These are phyloP conservation scores for Entomortierella parvispora DNA, from an alignment of 192 early-diverging fungal genomes.

Conservation along the genomic window DNA sequence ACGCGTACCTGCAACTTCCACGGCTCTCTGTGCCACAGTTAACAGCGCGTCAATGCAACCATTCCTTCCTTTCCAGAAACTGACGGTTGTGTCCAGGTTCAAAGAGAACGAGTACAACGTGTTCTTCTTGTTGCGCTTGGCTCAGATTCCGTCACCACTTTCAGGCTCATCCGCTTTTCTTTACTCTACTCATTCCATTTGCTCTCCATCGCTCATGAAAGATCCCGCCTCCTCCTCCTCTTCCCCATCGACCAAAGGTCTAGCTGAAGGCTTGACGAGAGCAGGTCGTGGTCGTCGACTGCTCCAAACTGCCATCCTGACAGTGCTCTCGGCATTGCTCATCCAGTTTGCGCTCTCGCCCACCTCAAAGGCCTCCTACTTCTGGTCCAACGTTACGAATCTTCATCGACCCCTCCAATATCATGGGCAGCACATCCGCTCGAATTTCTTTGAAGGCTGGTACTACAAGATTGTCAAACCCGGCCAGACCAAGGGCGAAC, in stretches of 20 bases:
- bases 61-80: no score
- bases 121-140: no score
- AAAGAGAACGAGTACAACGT: no score
- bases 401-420: constrained; percentile 34
- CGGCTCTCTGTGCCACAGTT: no score
- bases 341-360: constrained; percentile 10
- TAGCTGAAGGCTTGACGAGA: no score
- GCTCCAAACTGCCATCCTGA: constrained; percentile 5
- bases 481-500: background rate
- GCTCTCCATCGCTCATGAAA: background rate
- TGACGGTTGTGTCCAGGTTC: no score
- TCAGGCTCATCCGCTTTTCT: background rate
- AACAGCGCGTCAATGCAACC: no score
- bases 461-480: constrained; percentile 56
- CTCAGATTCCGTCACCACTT: no score
- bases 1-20: no score
- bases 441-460: constrained; percentile 58
- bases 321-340: constrained; percentile 2
- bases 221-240: background rate
- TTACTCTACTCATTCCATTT: no score
- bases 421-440: constrained; percentile 40
- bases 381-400: constrained; percentile 38
- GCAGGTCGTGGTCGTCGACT: background rate
- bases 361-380: constrained; percentile 7
- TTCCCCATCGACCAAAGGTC: background rate